Percentiles rank a stretch among this genome's conserved stretches.
These are phyloP conservation scores for Solanum chiquidenum DNA, from an alignment of 257 asterid genomes.

Conservation along the genomic window DNA sequence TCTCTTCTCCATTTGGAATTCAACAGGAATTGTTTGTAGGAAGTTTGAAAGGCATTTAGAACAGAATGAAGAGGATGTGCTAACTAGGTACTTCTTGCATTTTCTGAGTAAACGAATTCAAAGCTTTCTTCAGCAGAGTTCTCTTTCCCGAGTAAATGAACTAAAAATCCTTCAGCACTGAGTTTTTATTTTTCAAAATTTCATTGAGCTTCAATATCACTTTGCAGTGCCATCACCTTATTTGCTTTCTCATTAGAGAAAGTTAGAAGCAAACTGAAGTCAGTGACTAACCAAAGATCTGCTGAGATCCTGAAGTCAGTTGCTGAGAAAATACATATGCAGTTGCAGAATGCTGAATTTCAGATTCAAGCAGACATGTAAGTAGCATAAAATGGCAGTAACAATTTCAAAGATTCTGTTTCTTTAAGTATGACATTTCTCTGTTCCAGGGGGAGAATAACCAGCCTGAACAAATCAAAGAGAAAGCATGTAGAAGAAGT, in stretches of 20 bases:
- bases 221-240: conserved; percentile 61
- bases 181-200: not conserved
- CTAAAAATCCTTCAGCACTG: not conserved
- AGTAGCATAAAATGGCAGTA: conserved; percentile 17
- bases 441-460: conserved; percentile 60
- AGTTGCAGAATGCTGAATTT: conserved; percentile 58
- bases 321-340: conserved; percentile 50
- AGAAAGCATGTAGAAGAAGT: conserved; percentile 53
- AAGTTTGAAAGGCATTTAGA: conserved; percentile 32
- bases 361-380: conserved; percentile 65
- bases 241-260: conserved; percentile 54
- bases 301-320: conserved; percentile 66
- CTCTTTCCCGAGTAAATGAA: conserved; percentile 2
- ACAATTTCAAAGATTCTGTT: not conserved
- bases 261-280: conserved; percentile 58
- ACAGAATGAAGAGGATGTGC: conserved; percentile 41
- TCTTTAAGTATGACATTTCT: conserved; percentile 16
- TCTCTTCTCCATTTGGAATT: not conserved
- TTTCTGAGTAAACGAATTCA: conserved; percentile 1
- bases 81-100: conserved; percentile 50
- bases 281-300: conserved; percentile 44
- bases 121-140: not conserved
- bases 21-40: conserved; percentile 31
- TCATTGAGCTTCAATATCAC: not conserved
- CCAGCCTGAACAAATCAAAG: conserved; percentile 38